A percentile compares a stretch with the other conserved stretches of the same genome.
These are phyloP conservation scores for Phytophthora sp. DNA, from an alignment of 352 stramenopile species.

Conservation along the genomic window DNA sequence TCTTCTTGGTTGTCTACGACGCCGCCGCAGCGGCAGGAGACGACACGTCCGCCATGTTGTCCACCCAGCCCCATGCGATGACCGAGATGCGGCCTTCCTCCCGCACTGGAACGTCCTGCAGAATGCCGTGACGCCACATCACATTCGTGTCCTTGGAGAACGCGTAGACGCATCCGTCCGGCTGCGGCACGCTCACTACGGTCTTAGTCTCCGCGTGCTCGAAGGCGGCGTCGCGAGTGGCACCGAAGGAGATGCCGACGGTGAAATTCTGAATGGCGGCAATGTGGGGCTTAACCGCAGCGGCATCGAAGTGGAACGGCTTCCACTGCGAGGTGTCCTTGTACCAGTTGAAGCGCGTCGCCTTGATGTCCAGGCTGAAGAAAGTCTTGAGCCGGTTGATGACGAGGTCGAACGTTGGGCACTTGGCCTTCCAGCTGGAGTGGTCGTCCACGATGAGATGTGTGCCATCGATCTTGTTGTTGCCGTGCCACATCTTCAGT, in stretches of 20 bases:
- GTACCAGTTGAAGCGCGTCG: constrained; percentile 97
- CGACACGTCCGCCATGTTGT: constrained; percentile 60
- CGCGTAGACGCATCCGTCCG: constrained; percentile 93
- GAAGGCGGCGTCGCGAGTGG: constrained; percentile 92
- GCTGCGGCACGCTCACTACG: constrained; percentile 93
- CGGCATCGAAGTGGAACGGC: constrained; percentile 93
- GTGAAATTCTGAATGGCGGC: constrained; percentile 95
- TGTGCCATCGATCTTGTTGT: constrained; percentile 91
- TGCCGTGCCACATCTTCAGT: constrained; percentile 87
- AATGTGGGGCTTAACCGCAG: constrained; percentile 93
- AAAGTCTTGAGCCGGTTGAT: constrained; percentile 85
- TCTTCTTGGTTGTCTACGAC: constrained; percentile 17
- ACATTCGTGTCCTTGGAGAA: constrained; percentile 95
- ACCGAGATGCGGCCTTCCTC: constrained; percentile 94
- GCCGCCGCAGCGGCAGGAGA: not conserved
- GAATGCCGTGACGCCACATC: constrained; percentile 92
- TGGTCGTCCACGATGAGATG: constrained; percentile 94
- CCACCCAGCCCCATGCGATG: constrained; percentile 93
- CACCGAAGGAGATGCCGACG: constrained; percentile 94
- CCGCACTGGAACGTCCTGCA: constrained; percentile 83
- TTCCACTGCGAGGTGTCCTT: constrained; percentile 94
- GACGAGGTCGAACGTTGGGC: constrained; percentile 85
- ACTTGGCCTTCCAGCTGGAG: constrained; percentile 75
- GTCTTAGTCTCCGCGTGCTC: constrained; percentile 83
- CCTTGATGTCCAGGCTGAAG: constrained; percentile 88